Percentiles rank a stretch among this genome's conserved stretches.
Conservation (phyloP, 495 filamentous ascomycete species). For the Aspergillus ostianus region DNA sequence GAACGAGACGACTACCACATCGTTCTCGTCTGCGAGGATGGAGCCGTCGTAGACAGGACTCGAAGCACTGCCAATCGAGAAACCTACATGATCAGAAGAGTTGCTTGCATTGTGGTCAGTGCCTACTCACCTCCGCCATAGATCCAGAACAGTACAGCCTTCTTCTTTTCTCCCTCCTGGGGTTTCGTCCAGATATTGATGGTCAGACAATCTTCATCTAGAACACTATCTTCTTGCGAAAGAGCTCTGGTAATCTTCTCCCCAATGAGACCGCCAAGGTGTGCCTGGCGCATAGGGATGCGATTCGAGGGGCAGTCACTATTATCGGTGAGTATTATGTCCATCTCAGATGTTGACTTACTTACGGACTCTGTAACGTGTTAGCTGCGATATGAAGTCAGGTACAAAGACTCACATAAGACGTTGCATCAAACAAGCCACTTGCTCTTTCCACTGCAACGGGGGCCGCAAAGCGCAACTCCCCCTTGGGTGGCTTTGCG, state of each 20-base stretch:
- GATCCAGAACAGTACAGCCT: constrained; percentile 33
- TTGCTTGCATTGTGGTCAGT: constrained; percentile 13
- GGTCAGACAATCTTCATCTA: constrained; percentile 36
- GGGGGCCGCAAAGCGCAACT: constrained; percentile 29
- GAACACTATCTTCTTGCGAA: constrained; percentile 15
- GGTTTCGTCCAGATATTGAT: constrained; percentile 40
- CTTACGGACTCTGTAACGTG: constrained; percentile 7
- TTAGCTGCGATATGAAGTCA: background rate
- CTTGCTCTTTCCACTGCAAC: constrained; percentile 12
- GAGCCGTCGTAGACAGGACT: constrained; percentile 23
- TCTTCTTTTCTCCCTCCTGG: constrained; percentile 26
- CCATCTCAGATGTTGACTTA: background rate
- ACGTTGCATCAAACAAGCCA: constrained; percentile 21
- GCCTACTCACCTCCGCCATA: constrained; percentile 23
- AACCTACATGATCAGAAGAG: constrained; percentile 20
- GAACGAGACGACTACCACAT: constrained; percentile 15
- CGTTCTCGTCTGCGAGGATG: constrained; percentile 17
- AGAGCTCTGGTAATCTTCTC: constrained; percentile 14
- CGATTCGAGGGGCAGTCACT: constrained; percentile 17
- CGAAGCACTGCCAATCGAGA: constrained; percentile 27
- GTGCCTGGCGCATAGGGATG: constrained; percentile 18
- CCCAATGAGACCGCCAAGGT: constrained; percentile 16
- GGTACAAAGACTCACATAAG: constrained; percentile 17
- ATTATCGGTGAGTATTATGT: background rate
- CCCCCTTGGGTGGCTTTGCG: constrained; percentile 30